Evolutionary conservation across 169 alveolate species (phyloP).

Genomic region (Neospora caninum): DNA sequence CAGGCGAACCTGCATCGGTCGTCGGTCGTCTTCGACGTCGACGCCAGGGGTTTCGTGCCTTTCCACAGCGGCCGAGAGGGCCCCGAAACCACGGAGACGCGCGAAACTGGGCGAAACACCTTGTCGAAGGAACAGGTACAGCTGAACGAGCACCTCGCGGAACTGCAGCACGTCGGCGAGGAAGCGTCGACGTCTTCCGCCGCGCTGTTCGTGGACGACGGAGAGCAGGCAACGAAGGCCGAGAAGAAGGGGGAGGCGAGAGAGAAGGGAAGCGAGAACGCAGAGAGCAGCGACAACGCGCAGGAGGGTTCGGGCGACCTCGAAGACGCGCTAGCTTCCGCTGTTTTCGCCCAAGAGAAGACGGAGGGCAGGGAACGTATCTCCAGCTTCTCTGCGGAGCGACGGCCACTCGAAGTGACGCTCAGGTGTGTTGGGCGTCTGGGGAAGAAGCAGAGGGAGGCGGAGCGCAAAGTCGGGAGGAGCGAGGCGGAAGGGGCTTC

Average conservation of each 20-base stretch:
- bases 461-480: background rate
- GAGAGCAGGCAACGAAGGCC: background rate
- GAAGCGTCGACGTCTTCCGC: background rate
- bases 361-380: background rate
- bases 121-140: background rate
- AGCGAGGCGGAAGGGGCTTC: too few species aligned
- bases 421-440: conserved; percentile 7
- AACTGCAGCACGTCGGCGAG: conserved; percentile 25
- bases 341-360: background rate
- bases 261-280: background rate
- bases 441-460: background rate
- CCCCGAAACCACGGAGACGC: background rate
- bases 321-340: background rate
- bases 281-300: background rate
- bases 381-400: background rate
- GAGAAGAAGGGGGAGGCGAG: background rate
- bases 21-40: conserved; percentile 38
- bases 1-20: background rate
- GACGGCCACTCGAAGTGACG: background rate
- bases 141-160: conserved; percentile 9
- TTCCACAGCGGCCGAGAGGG: background rate
- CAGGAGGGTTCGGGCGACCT: background rate
- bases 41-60: background rate
- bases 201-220: background rate
- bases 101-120: background rate